Percentiles rank a stretch among this genome's conserved stretches.
Conservation (phyloP, 306 rosid genomes). For the Fagus sylvatica region DNA sequence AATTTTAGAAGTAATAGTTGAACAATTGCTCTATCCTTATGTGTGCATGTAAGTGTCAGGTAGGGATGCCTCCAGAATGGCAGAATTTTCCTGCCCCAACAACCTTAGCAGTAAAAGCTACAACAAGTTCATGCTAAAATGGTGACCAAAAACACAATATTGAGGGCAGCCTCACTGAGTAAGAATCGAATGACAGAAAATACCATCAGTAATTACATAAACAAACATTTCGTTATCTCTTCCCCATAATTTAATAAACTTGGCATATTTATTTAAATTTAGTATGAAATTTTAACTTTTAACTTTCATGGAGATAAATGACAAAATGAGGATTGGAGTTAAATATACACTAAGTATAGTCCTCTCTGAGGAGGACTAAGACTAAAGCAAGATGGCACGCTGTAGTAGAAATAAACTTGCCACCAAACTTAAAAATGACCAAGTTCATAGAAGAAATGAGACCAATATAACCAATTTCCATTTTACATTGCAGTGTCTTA, state of each 20-base stretch:
- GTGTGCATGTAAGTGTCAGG: neutral
- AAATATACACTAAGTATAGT: neutral
- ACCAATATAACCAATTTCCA: slow-evolving; percentile 9
- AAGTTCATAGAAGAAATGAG: slow-evolving; percentile 1
- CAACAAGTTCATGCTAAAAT: neutral
- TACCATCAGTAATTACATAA: no score
- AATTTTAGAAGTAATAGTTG: neutral
- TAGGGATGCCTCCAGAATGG: neutral
- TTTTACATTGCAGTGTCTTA: neutral
- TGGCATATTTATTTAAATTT: no score
- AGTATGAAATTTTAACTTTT: no score
- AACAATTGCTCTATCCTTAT: neutral
- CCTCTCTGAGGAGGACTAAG: neutral
- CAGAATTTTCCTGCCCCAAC: neutral
- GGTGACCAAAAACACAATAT: no score
- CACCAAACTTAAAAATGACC: neutral
- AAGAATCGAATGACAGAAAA: no score
- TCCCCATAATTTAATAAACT: no score
- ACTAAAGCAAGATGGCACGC: neutral
- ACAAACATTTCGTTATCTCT: no score
- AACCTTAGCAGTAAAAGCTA: neutral
- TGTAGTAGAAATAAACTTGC: no score
- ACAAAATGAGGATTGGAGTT: neutral
- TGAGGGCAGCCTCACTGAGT: no score
- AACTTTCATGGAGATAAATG: no score